Evolutionary conservation across 768 basidiomycete species (phyloP), one percentile per base, ranked within the genome.

Genomic region (Cyclocybe cylindracea): DNA sequence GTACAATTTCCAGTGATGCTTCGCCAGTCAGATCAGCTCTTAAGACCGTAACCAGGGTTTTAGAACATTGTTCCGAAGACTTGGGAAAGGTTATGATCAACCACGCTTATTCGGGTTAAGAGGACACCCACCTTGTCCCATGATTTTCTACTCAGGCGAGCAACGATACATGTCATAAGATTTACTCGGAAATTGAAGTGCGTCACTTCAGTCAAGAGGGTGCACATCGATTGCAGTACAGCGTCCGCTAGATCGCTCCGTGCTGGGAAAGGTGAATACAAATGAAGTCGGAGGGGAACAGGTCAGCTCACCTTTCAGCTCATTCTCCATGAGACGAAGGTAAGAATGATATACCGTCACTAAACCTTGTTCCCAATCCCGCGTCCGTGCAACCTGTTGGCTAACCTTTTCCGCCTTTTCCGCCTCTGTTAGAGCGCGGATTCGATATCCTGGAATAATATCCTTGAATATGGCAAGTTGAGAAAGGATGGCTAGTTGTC

Each of bases 131-230:
- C 96, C 69, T 85, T 78, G 70, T 94, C 89, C 94, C 95, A 98
- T 14, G 87, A 85, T 64, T 82, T 88, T 65, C 83, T 84, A 66
- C 94, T 94, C 42, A 98, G 69, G 10, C 84, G 83, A 44, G 87
- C 84, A 18, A 98, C 84, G 51, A 98, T 76, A 44, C 87, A 87
- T 54, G 85, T 85, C 84, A 97, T 92, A 59, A 99, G 80, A 73
- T 98, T 97, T 58, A 83, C 78, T 40, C 91, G 84, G 69, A 98
- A 98, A 73, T 98, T 99, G 84, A 99, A 99, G 71, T 98, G 94
- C 10, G 92, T 89, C 55, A 86, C 83, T 64, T 92, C 86, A 14
- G 79, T 78, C 19, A 94, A 74, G 39, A 98, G 77, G 5, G 87
- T 87, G 70, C 94, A 95, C 80, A 98, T 87, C 70, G 87, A 92